phyloP scores from a whole-genome alignment of 192 early-diverging fungal species.

The Linnemannia hyalina region DNA sequence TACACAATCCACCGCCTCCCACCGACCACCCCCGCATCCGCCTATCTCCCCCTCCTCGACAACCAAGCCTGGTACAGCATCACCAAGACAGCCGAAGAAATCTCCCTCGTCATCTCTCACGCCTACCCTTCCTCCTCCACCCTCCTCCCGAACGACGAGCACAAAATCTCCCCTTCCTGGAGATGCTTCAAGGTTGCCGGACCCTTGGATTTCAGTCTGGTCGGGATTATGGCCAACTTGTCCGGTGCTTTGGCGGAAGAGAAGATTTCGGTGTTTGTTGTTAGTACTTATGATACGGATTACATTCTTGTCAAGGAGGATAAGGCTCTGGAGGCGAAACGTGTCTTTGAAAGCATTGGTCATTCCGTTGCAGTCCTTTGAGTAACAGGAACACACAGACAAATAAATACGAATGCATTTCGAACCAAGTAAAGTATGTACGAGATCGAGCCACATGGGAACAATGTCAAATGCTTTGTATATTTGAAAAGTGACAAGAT shows the following conservation, averaged over 20 bases:
- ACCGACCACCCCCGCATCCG: slow-evolving; percentile 27
- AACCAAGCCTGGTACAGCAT: slow-evolving; percentile 60
- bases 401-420: neutral
- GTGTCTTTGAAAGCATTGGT: slow-evolving; percentile 40
- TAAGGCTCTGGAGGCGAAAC: slow-evolving; percentile 31
- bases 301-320: slow-evolving; percentile 77
- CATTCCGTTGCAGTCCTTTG: slow-evolving; percentile 39
- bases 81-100: slow-evolving; percentile 61
- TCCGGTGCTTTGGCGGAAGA: slow-evolving; percentile 64
- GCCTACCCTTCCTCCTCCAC: slow-evolving; percentile 23
- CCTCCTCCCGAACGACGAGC: slow-evolving; percentile 21
- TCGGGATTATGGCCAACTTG: slow-evolving; percentile 74
- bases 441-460: too few relatives aligned
- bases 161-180: slow-evolving; percentile 58
- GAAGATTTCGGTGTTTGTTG: slow-evolving; percentile 74
- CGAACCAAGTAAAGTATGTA: neutral
- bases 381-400: neutral
- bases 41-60: slow-evolving; percentile 41
- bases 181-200: slow-evolving; percentile 70
- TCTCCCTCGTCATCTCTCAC: slow-evolving; percentile 57
- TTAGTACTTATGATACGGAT: slow-evolving; percentile 82
- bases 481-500: too few relatives aligned
- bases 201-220: slow-evolving; percentile 73
- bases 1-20: slow-evolving; percentile 54
- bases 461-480: too few relatives aligned